phyloP scores from a whole-genome alignment of 1,139 yeast species.

The Arxiozyma slooffiae region DNA sequence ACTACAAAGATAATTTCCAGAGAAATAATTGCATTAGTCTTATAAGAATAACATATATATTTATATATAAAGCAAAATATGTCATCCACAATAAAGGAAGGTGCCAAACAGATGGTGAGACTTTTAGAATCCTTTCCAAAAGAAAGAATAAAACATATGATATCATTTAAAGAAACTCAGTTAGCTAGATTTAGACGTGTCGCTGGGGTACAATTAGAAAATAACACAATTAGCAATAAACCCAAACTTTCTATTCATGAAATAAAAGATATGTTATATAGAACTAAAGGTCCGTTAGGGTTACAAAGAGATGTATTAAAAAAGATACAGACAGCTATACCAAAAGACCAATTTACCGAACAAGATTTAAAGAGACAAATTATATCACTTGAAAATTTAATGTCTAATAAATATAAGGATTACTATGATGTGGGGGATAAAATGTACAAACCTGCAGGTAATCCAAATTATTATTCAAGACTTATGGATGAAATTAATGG shows the following conservation, averaged over 20 bases:
- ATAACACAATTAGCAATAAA: conserved; percentile 22
- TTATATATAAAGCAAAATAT: not conserved
- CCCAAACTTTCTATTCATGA: conserved; percentile 29
- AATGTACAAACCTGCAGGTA: conserved; percentile 62
- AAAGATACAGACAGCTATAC: conserved; percentile 34
- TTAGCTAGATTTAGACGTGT: conserved; percentile 44
- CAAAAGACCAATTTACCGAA: conserved; percentile 36
- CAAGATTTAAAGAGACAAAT: conserved; percentile 52
- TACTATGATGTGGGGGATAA: conserved; percentile 59
- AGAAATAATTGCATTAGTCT: too few relatives aligned
- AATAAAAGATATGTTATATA: conserved; percentile 28
- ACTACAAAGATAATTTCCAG: too few relatives aligned
- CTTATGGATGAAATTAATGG: conserved; percentile 64
- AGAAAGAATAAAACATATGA: conserved; percentile 55
- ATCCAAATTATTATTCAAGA: conserved; percentile 65
- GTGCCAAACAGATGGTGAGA: conserved; percentile 36
- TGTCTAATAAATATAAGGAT: conserved; percentile 52
- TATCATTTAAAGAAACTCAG: conserved; percentile 59
- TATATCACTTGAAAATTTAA: conserved; percentile 47
- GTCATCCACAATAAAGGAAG: conserved; percentile 25
- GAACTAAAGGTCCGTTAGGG: conserved; percentile 30
- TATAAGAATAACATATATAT: not conserved
- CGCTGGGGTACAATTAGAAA: conserved; percentile 33
- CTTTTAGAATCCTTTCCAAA: conserved; percentile 44
- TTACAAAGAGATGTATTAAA: conserved; percentile 27